phyloP scores from a whole-genome alignment of 257 asterid genomes.

The Schizonepeta tenuifolia region DNA sequence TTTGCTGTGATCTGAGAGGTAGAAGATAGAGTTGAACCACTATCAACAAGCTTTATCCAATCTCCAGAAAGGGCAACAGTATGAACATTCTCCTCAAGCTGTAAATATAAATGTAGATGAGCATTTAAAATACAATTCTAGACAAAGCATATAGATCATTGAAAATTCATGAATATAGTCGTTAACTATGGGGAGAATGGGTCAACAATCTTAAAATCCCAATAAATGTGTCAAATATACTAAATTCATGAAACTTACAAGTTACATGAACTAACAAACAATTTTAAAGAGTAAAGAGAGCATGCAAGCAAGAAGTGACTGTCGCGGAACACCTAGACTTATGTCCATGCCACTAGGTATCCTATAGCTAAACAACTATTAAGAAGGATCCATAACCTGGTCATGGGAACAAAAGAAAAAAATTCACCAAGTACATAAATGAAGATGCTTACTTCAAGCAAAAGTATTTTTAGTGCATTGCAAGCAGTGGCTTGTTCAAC shows the following conservation, averaged over 20 bases:
- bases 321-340: slow-evolving; percentile 19
- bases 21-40: slow-evolving; percentile 55
- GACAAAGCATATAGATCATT: slow-evolving; percentile 26
- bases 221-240: neutral
- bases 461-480: slow-evolving; percentile 54
- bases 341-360: slow-evolving; percentile 18
- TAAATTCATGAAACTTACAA: slow-evolving; percentile 14
- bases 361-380: slow-evolving; percentile 10
- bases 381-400: slow-evolving; percentile 8
- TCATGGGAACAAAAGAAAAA: slow-evolving; percentile 15
- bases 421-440: slow-evolving; percentile 25
- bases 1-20: slow-evolving; percentile 49
- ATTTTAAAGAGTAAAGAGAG: neutral
- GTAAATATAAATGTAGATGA: slow-evolving; percentile 36
- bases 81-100: slow-evolving; percentile 89
- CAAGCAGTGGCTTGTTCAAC: slow-evolving; percentile 66
- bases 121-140: slow-evolving; percentile 23
- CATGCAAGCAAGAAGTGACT: slow-evolving; percentile 23
- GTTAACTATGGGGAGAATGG: neutral
- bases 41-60: slow-evolving; percentile 75
- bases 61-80: slow-evolving; percentile 73
- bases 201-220: slow-evolving; percentile 2
- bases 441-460: slow-evolving; percentile 69
- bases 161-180: slow-evolving; percentile 20
- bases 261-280: slow-evolving; percentile 16